phyloP scores from a whole-genome alignment of 176 grass and related monocot species.

The Oryza brachyantha region DNA sequence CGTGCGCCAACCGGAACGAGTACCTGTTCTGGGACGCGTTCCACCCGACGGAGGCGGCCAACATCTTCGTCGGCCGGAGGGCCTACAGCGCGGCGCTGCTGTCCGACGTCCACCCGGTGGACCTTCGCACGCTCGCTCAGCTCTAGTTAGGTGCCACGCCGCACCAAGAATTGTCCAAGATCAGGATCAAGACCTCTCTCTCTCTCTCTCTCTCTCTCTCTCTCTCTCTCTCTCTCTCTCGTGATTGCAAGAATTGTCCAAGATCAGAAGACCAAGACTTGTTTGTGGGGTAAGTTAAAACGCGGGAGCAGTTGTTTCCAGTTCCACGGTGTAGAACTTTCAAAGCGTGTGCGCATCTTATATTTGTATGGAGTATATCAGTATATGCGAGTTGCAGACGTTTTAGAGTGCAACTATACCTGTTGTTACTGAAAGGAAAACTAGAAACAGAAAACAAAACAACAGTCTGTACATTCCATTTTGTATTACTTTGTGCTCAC shows the following conservation, averaged over 20 bases:
- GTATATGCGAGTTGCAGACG: neutral
- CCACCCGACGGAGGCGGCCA: slow-evolving; percentile 89
- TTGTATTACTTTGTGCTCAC: neutral
- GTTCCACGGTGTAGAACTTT: neutral
- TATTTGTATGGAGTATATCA: neutral
- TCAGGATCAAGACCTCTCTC: neutral
- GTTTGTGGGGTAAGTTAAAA: neutral
- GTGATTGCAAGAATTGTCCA: neutral
- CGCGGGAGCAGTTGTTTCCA: neutral
- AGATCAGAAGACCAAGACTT: neutral
- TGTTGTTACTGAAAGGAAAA: neutral
- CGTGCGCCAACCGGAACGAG: slow-evolving; percentile 67
- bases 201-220: neutral
- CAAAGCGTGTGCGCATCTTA: slow-evolving; percentile 5
- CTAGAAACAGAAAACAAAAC: neutral
- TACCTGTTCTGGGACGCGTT: slow-evolving; percentile 99
- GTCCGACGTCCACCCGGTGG: slow-evolving; percentile 77
- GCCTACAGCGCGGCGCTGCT: slow-evolving; percentile 55
- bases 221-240: no score
- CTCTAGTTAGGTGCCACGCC: slow-evolving; percentile 20
- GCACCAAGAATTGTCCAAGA: neutral
- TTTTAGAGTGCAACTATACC: neutral
- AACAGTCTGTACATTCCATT: slow-evolving; percentile 15
- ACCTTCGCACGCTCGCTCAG: slow-evolving; percentile 54
- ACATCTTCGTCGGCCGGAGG: slow-evolving; percentile 61